These are phyloP conservation scores for Ceratocystis variospora DNA, from an alignment of 2,329 filamentous ascomycete species.

Conservation along the genomic window DNA sequence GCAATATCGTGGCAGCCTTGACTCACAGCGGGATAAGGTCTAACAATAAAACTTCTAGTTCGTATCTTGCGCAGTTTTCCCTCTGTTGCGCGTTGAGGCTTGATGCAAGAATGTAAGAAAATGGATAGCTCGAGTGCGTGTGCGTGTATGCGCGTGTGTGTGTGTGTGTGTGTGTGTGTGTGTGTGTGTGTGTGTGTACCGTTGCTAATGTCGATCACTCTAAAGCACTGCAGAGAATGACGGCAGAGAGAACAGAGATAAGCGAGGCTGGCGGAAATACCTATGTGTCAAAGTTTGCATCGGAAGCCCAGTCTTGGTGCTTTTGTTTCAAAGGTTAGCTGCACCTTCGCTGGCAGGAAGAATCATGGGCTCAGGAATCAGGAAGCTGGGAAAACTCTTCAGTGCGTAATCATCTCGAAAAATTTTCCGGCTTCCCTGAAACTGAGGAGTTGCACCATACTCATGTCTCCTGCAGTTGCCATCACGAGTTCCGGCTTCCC, in stretches of 20 bases:
- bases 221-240: no score
- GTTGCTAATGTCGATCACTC: not conserved
- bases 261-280: not conserved
- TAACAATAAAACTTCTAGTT: not conserved
- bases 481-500: no score
- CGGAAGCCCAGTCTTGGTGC: not conserved
- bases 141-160: no score
- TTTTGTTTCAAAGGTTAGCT: not conserved
- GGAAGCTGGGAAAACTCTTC: not conserved
- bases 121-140: no score
- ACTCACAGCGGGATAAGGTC: not conserved
- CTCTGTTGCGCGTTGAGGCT: no score
- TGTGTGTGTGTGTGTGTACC: not conserved
- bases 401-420: not conserved
- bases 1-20: not conserved
- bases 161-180: no score
- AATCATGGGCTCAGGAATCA: not conserved
- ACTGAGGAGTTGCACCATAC: no score
- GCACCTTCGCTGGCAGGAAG: not conserved
- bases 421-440: not conserved
- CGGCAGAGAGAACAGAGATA: not conserved
- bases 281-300: not conserved
- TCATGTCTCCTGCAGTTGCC: no score
- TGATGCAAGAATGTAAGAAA: no score
- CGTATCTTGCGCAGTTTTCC: no score